Conservation (phyloP, 148 eudicot genomes). For the Polygonum maritimum region DNA sequence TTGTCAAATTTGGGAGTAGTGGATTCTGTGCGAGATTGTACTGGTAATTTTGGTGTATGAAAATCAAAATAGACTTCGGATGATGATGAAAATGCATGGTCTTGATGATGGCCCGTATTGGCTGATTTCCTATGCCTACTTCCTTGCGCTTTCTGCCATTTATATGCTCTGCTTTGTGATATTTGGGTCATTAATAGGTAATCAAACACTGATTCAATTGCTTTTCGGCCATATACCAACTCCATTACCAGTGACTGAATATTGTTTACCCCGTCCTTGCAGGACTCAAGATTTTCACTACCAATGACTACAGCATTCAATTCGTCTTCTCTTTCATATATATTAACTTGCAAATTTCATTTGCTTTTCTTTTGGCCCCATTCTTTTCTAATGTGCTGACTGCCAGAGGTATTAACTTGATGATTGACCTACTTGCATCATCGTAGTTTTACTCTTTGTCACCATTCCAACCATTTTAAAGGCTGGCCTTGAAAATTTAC, state of each 20-base stretch:
- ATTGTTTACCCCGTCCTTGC: conserved; percentile 15
- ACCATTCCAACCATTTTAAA: not conserved
- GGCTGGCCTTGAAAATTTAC: conserved; percentile 9
- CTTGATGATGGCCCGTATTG: conserved; percentile 95
- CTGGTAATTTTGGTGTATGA: conserved; percentile 70
- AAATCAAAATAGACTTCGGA: conserved; percentile 74
- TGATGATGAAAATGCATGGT: conserved; percentile 99
- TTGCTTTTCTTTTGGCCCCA: too few relatives aligned
- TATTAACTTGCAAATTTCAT: too few relatives aligned
- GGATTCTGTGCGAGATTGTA: conserved; percentile 10
- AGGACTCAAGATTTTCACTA: conserved; percentile 66
- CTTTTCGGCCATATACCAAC: not conserved
- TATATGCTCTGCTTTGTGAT: conserved; percentile 75
- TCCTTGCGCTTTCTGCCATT: conserved; percentile 57
- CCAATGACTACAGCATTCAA: conserved; percentile 69
- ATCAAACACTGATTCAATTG: conserved; percentile 3
- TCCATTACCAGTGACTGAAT: not conserved
- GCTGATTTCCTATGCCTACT: conserved; percentile 82
- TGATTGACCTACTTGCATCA: conserved; percentile 3
- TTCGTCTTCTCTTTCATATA: conserved; percentile 64
- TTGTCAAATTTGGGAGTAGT: too few relatives aligned
- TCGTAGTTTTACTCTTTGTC: not conserved
- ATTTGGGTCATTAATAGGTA: conserved; percentile 76
- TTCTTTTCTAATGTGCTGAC: conserved; percentile 37
- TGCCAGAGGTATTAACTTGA: conserved; percentile 55